Evolutionary conservation across 371 early-diverging fungal genomes (phyloP).

Genomic region (Phascolomyces articulosus): DNA sequence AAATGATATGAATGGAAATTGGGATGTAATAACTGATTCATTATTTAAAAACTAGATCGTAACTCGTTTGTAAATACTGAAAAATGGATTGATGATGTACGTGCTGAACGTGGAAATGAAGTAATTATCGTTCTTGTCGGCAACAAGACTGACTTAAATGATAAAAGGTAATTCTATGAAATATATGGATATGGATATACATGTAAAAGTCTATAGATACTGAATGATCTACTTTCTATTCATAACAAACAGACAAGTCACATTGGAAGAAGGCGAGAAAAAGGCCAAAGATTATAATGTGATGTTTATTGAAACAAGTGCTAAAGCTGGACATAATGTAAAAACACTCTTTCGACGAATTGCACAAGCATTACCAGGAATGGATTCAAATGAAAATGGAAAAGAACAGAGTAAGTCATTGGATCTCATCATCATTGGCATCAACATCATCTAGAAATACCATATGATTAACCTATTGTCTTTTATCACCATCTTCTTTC

Average conservation of each 20-base stretch:
- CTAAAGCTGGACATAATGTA: slow-evolving; percentile 96
- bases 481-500: not conserved
- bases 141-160: slow-evolving; percentile 97
- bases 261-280: slow-evolving; percentile 95
- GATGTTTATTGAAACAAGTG: slow-evolving; percentile 97
- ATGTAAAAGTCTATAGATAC: no score
- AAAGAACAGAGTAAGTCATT: slow-evolving; percentile 43
- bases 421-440: not conserved
- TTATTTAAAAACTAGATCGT: slow-evolving; percentile 65
- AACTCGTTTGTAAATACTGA: slow-evolving; percentile 93
- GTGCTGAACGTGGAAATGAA: slow-evolving; percentile 97
- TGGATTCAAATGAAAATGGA: slow-evolving; percentile 60
- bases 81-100: slow-evolving; percentile 99
- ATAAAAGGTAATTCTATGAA: slow-evolving; percentile 69
- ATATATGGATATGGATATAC: no score
- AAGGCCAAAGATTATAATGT: slow-evolving; percentile 91
- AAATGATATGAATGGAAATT: no score
- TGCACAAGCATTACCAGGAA: slow-evolving; percentile 93
- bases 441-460: not conserved
- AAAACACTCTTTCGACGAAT: slow-evolving; percentile 95
- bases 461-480: not conserved
- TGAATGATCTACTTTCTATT: no score
- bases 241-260: slow-evolving; percentile 77
- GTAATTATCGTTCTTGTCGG: slow-evolving; percentile 98
- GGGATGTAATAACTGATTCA: no score